Conservation (phyloP, 306 rosid species). For the Ochetophila trinervis region DNA sequence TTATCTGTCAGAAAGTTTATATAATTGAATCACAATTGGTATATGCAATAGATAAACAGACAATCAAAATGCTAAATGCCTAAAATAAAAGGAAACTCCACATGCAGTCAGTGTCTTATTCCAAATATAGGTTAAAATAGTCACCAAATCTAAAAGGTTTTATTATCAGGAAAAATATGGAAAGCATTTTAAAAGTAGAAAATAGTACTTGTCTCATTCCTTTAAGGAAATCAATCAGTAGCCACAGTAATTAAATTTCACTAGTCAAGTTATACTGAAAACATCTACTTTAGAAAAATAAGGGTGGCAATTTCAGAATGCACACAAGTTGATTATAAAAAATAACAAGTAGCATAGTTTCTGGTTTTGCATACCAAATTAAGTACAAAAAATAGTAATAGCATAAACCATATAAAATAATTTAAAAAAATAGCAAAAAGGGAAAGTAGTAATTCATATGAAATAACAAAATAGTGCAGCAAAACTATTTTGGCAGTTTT, state of each 20-base stretch:
- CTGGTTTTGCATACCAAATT: no score
- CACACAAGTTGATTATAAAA: neutral
- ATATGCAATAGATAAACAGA: neutral
- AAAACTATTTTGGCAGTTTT: neutral
- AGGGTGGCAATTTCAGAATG: neutral
- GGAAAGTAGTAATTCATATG: neutral
- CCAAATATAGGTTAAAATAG: neutral
- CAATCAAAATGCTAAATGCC: neutral
- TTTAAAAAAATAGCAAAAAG: no score
- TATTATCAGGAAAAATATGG: neutral
- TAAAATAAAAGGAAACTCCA: neutral
- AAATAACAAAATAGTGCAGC: neutral
- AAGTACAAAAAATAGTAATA: no score
- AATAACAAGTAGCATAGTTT: no score
- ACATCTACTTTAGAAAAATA: no score
- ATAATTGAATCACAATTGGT: conserved; percentile 19
- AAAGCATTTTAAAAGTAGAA: neutral
- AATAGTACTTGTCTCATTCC: neutral
- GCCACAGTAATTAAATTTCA: neutral
- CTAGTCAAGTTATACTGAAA: neutral
- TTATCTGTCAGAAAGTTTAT: conserved; percentile 52
- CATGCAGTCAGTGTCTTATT: neutral
- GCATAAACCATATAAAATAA: no score
- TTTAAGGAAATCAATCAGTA: neutral
- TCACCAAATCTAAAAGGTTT: neutral